These are phyloP conservation scores for Ophiostoma ips DNA, from an alignment of 2,329 filamentous ascomycete species.

Conservation along the genomic window DNA sequence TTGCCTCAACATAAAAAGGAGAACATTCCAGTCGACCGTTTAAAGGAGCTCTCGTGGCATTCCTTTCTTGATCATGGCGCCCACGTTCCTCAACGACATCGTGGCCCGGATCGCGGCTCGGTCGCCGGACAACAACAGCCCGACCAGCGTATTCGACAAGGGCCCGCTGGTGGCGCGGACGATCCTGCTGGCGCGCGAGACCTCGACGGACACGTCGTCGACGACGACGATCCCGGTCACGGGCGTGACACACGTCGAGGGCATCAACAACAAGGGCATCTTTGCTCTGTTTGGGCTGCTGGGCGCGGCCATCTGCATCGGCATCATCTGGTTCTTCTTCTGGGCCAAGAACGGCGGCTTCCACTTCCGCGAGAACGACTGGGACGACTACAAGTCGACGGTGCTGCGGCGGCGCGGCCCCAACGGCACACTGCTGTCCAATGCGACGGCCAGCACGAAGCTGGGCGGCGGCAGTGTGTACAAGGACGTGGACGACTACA, in stretches of 20 bases:
- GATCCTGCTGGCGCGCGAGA: constrained; percentile 29
- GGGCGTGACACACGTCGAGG: constrained; percentile 38
- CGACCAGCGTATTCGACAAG: constrained; percentile 19
- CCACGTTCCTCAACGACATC: constrained; percentile 22
- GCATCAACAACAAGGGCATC: constrained; percentile 55
- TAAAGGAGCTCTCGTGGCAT: not conserved
- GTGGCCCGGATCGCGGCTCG: constrained; percentile 8
- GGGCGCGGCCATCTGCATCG: constrained; percentile 59
- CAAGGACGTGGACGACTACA: constrained; percentile 48
- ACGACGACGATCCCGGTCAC: constrained; percentile 25
- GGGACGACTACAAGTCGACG: constrained; percentile 97
- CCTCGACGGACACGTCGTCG: constrained; percentile 17
- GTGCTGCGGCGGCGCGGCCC: constrained; percentile 80
- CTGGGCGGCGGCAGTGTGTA: constrained; percentile 82
- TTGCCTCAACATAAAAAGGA: too few species aligned
- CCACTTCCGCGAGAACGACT: constrained; percentile 70
- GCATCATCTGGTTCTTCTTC: constrained; percentile 94
- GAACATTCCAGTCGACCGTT: constrained; percentile 1
- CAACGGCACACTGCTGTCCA: constrained; percentile 72
- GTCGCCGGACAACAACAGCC: constrained; percentile 11
- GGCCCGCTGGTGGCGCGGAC: constrained; percentile 31
- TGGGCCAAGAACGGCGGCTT: constrained; percentile 96
- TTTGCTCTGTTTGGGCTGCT: constrained; percentile 79
- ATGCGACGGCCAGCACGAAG: constrained; percentile 67
- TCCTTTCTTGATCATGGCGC: constrained; percentile 22